Base-by-base conservation (phyloP, 176 grass and related monocot species). In the Aegilops longissima region DNA sequence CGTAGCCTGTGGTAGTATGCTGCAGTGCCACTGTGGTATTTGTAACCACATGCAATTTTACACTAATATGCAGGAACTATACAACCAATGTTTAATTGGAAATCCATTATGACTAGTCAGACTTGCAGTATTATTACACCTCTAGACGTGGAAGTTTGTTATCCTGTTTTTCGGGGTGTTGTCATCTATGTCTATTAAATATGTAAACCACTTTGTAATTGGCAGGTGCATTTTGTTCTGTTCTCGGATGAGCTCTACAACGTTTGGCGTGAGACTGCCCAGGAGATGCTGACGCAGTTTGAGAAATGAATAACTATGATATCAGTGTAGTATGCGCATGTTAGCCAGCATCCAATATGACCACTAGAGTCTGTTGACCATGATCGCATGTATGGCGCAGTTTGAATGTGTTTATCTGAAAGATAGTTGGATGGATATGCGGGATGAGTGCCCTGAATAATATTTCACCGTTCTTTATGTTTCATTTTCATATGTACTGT, bases 211-310 rank as follows among this genome's bases (percentile, higher is more conserved):
- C 64, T 58, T 49, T 10, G 80, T 82, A 24, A 70, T 76, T 42
- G 18, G 16, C 92, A 99, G 97, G 90, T 99, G 38, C 94, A 99
- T 88, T 99, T 99, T 85, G 92, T 96, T 88, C 90, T 99, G 38
- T 96, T 99, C 61, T 81, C 44, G 33, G 94, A 96, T 52, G 94
- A 96, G 67, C 85, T 90, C 52, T 94, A 87, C 27, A 31, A 83
- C 71, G 18, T 87, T 36, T 94, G 97, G 97, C 51, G 78, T 24
- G 88, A 92, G 94, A 91, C 85, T 89, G 90, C 94, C 80, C 54
- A 86, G 13, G 90, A 92, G 74, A 73, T 95, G 35, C 88, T 95
- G 34, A 31, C 80, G 16, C 61, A 18, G 30, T 77, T 81, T 82
- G 24, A 66, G 47, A 71, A 88, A 83, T 83, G 52, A 81, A 66